Conservation (phyloP, 768 basidiomycete genomes). For the Russula brevipes region DNA sequence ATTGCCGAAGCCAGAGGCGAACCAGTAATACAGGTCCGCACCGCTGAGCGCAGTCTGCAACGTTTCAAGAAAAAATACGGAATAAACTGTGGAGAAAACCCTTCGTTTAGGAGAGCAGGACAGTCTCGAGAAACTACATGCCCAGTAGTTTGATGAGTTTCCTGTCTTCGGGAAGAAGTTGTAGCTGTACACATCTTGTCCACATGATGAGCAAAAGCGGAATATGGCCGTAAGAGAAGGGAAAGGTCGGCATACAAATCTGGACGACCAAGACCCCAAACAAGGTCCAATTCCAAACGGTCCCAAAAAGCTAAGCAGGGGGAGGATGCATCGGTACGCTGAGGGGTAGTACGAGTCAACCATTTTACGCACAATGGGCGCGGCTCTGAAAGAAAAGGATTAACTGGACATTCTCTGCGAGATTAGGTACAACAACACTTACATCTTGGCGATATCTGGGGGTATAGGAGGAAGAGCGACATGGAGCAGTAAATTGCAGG, state of each 20-base stretch:
- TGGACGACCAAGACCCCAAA: slow-evolving; percentile 15
- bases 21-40: slow-evolving; percentile 13
- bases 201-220: not conserved
- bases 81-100: not conserved
- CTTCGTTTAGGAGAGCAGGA: not conserved
- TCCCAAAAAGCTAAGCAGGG: slow-evolving; percentile 2
- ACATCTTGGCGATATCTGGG: slow-evolving; percentile 1
- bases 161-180: slow-evolving; percentile 9
- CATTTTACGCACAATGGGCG: not conserved
- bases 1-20: slow-evolving; percentile 8
- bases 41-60: slow-evolving; percentile 4
- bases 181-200: slow-evolving; percentile 13
- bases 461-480: not conserved
- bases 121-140: not conserved
- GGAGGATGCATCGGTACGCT: too few relatives aligned
- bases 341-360: too few relatives aligned
- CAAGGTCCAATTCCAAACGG: slow-evolving; percentile 10
- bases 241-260: not conserved
- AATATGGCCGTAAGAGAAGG: not conserved
- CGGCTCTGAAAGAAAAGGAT: not conserved
- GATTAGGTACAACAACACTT: not conserved
- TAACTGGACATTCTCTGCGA: not conserved
- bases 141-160: slow-evolving; percentile 4
- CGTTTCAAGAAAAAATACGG: slow-evolving; percentile 4
- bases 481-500: not conserved